Evolutionary conservation across 1,139 yeast species (phyloP), one percentile per base, ranked within the genome.

Genomic region (Suhomyces coccinellae): DNA sequence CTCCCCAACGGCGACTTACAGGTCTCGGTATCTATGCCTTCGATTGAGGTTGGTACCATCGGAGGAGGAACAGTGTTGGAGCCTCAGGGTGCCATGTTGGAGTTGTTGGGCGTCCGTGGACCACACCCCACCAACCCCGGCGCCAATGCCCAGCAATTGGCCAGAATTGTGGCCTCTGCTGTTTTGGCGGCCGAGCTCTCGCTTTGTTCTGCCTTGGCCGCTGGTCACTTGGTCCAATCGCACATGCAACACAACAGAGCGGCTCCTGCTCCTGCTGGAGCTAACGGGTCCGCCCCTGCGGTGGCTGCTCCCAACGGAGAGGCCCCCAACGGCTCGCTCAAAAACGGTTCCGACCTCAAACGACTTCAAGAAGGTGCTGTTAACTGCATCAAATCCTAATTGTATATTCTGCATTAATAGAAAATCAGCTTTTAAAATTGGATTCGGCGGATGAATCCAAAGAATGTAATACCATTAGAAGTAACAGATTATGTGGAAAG

Each of bases 61-160:
- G 99, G 99, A 50, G 99, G 99, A 51, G 99, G 99, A 63, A 95
- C 99, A 9, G 88, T 95, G 51, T 79, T 95, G 57, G 98, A 88
- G 61, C 97, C 99, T 31, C 99, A 95, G 72, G 87, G 91, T 40
- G 89, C 99, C 27, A 88, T 95, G 96, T 77, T 95, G 52, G 98
- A 95, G 58, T 73, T 95, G 56, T 76, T 95, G 52, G 98, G 98
- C 33, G 96, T 95, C 38, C 83, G 87, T 57, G 99, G 99, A 5
- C 97, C 99, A 12, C 96, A 91, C 65, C 88, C 96, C 36, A 85
- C 93, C 9, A 80, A 76, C 46, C 99, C 99, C 1, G 99, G 99
- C 56, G 87, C 84, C 44, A 95, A 95, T 67, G 95, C 99, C 15
- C 83, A 95, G 61, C 96, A 89, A 64, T 79, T 95, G 58, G 99